Conservation (phyloP, 2,329 filamentous ascomycete species). For the Ophiostoma populinum region DNA sequence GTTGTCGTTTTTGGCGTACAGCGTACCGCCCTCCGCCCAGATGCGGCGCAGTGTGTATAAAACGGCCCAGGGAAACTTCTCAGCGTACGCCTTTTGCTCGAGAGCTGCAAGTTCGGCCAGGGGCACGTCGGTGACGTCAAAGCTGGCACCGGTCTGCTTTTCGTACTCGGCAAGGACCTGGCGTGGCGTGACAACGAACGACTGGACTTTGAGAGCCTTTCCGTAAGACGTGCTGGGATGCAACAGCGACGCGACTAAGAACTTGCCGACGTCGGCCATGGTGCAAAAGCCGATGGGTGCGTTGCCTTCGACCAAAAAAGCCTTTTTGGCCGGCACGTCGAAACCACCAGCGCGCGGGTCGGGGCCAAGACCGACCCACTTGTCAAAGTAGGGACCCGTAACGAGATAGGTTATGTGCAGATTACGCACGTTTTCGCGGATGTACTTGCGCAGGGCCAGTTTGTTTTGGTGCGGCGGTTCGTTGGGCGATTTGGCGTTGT, state of each 20-base stretch:
- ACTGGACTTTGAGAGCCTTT: constrained; percentile 48
- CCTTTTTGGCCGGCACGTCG: constrained; percentile 37
- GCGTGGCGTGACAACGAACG: constrained; percentile 48
- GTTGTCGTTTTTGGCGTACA: constrained; percentile 55
- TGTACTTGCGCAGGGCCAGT: constrained; percentile 45
- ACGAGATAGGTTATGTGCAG: constrained; percentile 51
- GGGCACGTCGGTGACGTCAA: constrained; percentile 35
- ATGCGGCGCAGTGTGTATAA: constrained; percentile 47
- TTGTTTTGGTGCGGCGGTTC: constrained; percentile 57
- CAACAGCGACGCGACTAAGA: constrained; percentile 43
- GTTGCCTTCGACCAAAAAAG: constrained; percentile 44
- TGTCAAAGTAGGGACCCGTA: constrained; percentile 50
- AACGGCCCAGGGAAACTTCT: constrained; percentile 32
- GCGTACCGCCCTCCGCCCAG: constrained; percentile 54
- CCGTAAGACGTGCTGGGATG: constrained; percentile 36
- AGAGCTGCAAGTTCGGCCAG: constrained; percentile 34
- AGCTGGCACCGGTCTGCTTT: constrained; percentile 43
- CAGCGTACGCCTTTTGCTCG: constrained; percentile 43
- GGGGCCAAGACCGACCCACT: constrained; percentile 33
- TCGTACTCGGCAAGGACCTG: constrained; percentile 51
- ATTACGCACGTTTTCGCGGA: constrained; percentile 33
- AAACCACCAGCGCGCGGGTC: constrained; percentile 35
- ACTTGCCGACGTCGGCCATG: constrained; percentile 53
- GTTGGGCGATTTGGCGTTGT: constrained; percentile 33
- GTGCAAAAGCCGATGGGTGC: constrained; percentile 48